Evolutionary conservation across 176 grass and related monocot species (phyloP), one percentile per base, ranked within the genome.

Genomic region (Cenchrus americanus): DNA sequence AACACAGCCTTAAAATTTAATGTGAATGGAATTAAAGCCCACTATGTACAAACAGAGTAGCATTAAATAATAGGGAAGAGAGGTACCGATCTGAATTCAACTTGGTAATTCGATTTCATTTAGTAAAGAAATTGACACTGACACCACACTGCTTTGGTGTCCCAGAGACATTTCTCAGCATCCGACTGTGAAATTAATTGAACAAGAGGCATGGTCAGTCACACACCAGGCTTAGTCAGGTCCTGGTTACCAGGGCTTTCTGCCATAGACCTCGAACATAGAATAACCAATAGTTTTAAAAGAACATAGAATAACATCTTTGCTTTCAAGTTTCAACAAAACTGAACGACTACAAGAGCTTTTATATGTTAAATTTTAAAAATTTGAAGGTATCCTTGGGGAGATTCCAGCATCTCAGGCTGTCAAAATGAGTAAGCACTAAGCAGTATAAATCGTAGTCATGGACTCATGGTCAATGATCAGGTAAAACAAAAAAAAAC

Each of bases 321-420:
- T 68, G 22, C 21, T 76, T 68, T 52, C n/a, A 86, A 80, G 14
- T 76, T 68, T 52, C n/a, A 86, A 80, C n/a, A 73, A 44, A 80
- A 86, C 10, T 65, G 52, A 66, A 80, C 30, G 57, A 80, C 30
- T 81, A 21, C 22, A 74, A 18, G 43, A 40, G 43, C 23, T 55
- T 84, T 70, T 43, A 70, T 1, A 10, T 41, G 8, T 24, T 62
- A 15, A 51, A 67, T 63, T 64, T 14, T 37, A 37, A 37, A 37
- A 37, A 3, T 37, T 37, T 37, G 22, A 24, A 15, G 22, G 2
- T 72, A 50, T 17, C 22, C 5, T 17, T 11, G 6, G 23, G 46
- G 46, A 72, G 69, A 30, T 72, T 51, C 46, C 46, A 51, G 69
- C 46, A 51, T 73, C 59, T 79, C 59, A 30, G 60, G 43, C 43